These are phyloP conservation scores for Shiraia sp. DNA, from an alignment of 2,329 filamentous ascomycete species.

Conservation along the genomic window DNA sequence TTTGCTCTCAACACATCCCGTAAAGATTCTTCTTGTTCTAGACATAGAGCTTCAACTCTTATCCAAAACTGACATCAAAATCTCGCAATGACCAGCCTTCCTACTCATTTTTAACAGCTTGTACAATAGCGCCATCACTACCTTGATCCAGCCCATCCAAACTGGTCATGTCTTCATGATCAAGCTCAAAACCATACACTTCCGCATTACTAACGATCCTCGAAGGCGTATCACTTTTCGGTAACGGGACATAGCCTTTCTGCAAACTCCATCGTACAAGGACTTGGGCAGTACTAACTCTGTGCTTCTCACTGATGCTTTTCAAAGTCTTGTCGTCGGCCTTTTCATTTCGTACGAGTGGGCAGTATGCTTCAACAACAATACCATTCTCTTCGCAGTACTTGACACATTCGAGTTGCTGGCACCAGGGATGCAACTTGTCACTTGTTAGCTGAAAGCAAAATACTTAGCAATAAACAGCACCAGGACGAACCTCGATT, in stretches of 20 bases:
- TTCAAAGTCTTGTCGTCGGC: constrained; percentile 69
- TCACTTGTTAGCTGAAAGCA: constrained; percentile 3
- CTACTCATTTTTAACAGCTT: constrained; percentile 19
- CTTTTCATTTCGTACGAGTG: constrained; percentile 71
- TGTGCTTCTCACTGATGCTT: constrained; percentile 70
- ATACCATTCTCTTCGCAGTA: constrained; percentile 65
- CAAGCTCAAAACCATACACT: constrained; percentile 42
- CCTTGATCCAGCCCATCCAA: constrained; percentile 42
- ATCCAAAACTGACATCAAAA: too few species aligned
- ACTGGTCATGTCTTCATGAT: constrained; percentile 38
- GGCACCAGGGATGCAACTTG: constrained; percentile 74
- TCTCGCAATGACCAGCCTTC: background rate
- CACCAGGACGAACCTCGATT: constrained; percentile 63
- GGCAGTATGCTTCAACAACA: constrained; percentile 66
- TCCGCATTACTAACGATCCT: constrained; percentile 43
- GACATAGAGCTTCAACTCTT: too few species aligned
- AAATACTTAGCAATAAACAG: too few species aligned
- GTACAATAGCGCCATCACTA: constrained; percentile 38
- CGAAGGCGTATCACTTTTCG: constrained; percentile 44
- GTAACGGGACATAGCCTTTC: constrained; percentile 58
- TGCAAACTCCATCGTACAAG: constrained; percentile 81
- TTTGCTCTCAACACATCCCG: too few species aligned
- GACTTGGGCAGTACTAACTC: constrained; percentile 75
- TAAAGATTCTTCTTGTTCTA: too few species aligned
- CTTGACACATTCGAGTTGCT: constrained; percentile 62